These are phyloP conservation scores for Phytomonas sp. DNA, from an alignment of 208 protist genomes.

Conservation along the genomic window DNA sequence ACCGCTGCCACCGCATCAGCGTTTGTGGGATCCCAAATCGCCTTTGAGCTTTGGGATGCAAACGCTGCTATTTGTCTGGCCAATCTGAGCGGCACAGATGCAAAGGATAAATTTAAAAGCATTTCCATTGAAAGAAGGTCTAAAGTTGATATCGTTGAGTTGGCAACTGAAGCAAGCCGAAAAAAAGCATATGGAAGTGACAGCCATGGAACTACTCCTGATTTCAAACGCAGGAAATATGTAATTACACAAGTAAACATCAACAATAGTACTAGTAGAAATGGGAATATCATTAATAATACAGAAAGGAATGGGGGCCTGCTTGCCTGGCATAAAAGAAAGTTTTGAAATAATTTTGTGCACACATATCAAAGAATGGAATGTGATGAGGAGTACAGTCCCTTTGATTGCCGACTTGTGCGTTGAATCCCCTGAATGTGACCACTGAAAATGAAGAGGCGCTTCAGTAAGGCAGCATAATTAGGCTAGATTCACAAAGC, in stretches of 20 bases:
- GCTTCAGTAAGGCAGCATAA: no score
- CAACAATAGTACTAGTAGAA: not conserved
- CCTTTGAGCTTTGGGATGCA: conserved; percentile 34
- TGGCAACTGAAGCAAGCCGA: not conserved
- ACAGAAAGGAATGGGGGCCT: not conserved
- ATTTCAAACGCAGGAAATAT: not conserved
- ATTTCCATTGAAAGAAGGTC: not conserved
- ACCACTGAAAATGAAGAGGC: not conserved
- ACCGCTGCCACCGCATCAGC: conserved; percentile 55
- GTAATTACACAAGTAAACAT: not conserved
- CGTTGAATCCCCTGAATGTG: not conserved
- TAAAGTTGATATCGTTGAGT: not conserved
- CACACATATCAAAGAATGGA: not conserved
- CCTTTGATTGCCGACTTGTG: not conserved
- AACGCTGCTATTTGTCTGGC: conserved; percentile 35
- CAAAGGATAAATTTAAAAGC: not conserved
- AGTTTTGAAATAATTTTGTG: not conserved
- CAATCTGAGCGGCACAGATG: conserved; percentile 16
- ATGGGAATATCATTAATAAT: not conserved
- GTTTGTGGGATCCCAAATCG: conserved; percentile 61
- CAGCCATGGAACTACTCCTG: not conserved
- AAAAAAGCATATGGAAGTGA: not conserved
- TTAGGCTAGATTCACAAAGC: no score
- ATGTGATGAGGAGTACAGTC: not conserved
- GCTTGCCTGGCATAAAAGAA: not conserved